Percentiles rank a stretch among this genome's conserved stretches.
phyloP scores from a whole-genome alignment of 2,329 filamentous ascomycete genomes.

The Colletotrichum agaves region DNA sequence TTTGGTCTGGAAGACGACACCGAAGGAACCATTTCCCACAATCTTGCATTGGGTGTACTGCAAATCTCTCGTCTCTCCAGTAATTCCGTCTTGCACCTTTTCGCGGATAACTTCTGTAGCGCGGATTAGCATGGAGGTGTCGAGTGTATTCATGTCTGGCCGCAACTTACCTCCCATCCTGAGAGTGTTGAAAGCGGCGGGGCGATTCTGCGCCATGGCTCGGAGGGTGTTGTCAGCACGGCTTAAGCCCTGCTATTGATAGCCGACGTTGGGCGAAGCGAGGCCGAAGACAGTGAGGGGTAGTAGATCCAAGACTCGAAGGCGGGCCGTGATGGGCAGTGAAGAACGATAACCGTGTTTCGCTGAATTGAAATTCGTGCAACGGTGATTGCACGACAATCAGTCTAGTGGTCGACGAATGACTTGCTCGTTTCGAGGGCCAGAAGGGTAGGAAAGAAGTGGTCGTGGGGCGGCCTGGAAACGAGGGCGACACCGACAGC shows the following conservation, averaged over 20 bases:
- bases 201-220: constrained; percentile 88
- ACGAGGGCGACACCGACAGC: constrained; percentile 24
- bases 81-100: constrained; percentile 98
- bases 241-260: constrained; percentile 37
- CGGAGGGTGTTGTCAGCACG: constrained; percentile 37
- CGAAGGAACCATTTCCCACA: constrained; percentile 98
- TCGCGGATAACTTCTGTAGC: constrained; percentile 91
- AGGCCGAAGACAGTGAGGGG: constrained; percentile 43
- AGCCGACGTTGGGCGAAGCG: constrained; percentile 37
- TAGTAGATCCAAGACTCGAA: constrained; percentile 43
- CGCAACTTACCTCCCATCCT: constrained; percentile 92
- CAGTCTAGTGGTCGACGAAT: constrained; percentile 3
- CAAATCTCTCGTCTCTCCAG: constrained; percentile 94
- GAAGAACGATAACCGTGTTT: constrained; percentile 9
- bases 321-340: constrained; percentile 52
- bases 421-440: constrained; percentile 28
- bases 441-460: not conserved
- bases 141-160: constrained; percentile 31
- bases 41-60: constrained; percentile 99
- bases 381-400: constrained; percentile 25
- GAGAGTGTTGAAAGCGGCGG: constrained; percentile 85
- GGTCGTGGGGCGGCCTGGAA: constrained; percentile 11
- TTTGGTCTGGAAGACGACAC: constrained; percentile 99
- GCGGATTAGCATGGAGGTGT: constrained; percentile 17
- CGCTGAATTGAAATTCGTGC: constrained; percentile 10